A percentile compares a stretch with the other conserved stretches of the same genome.
Conservation (phyloP, 2,329 filamentous ascomycete genomes). For the Calonectria pseudoreteaudii region DNA sequence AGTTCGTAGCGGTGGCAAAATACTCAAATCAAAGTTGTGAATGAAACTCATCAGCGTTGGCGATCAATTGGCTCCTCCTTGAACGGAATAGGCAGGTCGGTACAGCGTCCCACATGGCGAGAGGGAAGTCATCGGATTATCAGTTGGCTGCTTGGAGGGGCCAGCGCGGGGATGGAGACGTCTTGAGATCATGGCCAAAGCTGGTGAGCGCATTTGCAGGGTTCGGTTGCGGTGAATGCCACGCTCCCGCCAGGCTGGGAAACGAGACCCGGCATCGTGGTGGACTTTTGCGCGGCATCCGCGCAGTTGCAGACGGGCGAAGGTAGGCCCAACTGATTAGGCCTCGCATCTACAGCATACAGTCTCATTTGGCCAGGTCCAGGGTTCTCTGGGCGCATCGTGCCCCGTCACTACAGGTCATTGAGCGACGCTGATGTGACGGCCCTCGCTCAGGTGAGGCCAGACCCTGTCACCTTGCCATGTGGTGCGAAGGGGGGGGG, state of each 20-base stretch:
- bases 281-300: background rate
- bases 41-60: background rate
- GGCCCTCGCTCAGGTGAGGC: background rate
- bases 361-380: conserved; percentile 3
- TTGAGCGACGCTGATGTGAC: background rate
- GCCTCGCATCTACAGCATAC: conserved; percentile 2
- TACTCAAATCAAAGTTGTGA: background rate
- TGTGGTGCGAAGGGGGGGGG: conserved; percentile 9
- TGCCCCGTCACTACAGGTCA: background rate
- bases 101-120: background rate
- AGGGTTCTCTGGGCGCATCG: background rate
- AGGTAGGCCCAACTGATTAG: background rate
- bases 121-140: background rate
- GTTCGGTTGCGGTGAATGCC: background rate
- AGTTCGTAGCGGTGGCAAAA: background rate
- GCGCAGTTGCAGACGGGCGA: background rate
- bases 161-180: background rate
- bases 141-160: background rate
- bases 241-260: background rate
- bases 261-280: background rate
- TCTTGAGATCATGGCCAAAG: background rate
- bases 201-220: background rate
- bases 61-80: background rate
- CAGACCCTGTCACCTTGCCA: conserved; percentile 1
- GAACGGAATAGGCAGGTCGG: background rate